Evolutionary conservation across 352 stramenopile species (phyloP).

Genomic region (Phytophthora boehmeriae): DNA sequence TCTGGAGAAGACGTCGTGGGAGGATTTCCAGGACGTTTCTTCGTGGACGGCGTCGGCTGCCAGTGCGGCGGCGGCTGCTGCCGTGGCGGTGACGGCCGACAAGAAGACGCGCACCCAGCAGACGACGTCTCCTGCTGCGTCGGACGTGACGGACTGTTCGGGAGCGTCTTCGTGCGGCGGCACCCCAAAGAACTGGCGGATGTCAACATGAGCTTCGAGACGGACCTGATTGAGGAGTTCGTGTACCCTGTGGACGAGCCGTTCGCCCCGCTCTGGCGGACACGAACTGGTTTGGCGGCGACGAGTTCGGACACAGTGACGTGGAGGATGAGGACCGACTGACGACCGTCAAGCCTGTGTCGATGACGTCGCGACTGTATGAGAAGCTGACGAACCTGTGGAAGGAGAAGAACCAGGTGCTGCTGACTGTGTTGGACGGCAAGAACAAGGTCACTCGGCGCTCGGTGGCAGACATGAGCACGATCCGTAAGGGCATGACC

Average conservation of each 20-base stretch:
- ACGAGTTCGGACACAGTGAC: constrained; percentile 66
- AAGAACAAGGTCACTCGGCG: constrained; percentile 77
- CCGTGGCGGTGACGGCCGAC: constrained; percentile 37
- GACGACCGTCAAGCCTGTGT: constrained; percentile 45
- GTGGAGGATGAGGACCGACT: constrained; percentile 52
- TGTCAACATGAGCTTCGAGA: constrained; percentile 56
- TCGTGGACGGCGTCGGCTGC: constrained; percentile 65
- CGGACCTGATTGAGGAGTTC: constrained; percentile 81
- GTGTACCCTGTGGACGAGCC: constrained; percentile 83
- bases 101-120: constrained; percentile 30
- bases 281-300: constrained; percentile 68
- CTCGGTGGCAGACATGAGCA: constrained; percentile 84
- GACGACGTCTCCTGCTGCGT: constrained; percentile 59
- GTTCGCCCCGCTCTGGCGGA: constrained; percentile 61
- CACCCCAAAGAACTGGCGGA: constrained; percentile 55
- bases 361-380: constrained; percentile 74
- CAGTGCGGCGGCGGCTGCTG: constrained; percentile 38
- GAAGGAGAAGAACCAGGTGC: constrained; percentile 87
- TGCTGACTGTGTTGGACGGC: constrained; percentile 72
- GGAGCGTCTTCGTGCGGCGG: constrained; percentile 50
- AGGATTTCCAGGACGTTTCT: constrained; percentile 84
- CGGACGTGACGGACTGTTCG: constrained; percentile 72
- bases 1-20: constrained; percentile 90
- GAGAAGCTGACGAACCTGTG: constrained; percentile 81
- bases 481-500: constrained; percentile 70